Evolutionary conservation across 441 rosid genomes (phyloP).

Genomic region (Erodium texanum): DNA sequence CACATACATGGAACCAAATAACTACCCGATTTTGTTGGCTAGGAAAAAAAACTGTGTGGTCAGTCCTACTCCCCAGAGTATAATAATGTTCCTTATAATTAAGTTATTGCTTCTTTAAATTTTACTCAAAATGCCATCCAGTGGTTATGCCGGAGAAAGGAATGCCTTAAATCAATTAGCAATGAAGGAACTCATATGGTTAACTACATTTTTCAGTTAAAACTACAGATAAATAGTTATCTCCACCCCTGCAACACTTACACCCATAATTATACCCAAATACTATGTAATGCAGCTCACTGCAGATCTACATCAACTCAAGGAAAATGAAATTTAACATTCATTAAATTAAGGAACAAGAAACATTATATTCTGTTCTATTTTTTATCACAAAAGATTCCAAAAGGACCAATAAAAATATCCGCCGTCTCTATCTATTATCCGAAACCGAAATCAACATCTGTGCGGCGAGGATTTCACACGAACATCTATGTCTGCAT

Average conservation of each 20-base stretch:
- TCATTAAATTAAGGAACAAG: neutral
- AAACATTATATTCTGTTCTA: neutral
- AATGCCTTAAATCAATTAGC: neutral
- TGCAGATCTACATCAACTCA: neutral
- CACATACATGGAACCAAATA: neutral
- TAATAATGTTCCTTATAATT: neutral
- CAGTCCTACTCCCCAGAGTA: neutral
- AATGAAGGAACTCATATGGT: neutral
- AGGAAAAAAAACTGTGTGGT: neutral
- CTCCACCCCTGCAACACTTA: neutral
- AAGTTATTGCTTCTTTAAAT: neutral
- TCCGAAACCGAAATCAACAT: neutral
- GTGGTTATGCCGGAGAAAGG: too few species aligned
- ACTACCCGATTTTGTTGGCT: neutral
- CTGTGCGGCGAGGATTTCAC: neutral
- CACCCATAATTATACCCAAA: neutral
- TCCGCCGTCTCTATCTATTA: neutral
- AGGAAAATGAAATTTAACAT: neutral
- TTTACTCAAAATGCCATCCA: neutral
- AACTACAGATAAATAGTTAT: neutral
- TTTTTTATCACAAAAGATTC: neutral
- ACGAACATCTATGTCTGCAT: neutral
- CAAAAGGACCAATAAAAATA: neutral
- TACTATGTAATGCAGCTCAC: neutral
- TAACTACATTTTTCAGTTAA: constrained; percentile 3